phyloP scores from a whole-genome alignment of 345 rosid species.

The Gossypium arboreum region DNA sequence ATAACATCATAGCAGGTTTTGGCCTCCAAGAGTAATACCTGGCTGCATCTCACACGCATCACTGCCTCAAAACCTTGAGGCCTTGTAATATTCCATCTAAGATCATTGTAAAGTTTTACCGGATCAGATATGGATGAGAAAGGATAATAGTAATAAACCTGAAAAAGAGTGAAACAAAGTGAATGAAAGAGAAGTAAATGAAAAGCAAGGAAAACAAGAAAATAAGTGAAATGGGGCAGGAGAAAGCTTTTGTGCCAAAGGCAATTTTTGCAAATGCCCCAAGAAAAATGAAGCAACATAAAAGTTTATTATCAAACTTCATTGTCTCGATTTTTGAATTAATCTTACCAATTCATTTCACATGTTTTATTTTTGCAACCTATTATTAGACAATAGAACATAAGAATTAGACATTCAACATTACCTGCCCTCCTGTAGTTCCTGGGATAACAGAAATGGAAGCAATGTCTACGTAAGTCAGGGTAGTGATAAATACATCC shows the following conservation, averaged over 20 bases:
- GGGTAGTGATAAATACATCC: conserved; percentile 83
- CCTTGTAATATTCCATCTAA: conserved; percentile 95
- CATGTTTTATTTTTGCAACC: neutral
- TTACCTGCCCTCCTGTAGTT: conserved; percentile 97
- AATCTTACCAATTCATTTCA: neutral
- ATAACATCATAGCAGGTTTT: neutral
- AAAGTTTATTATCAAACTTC: neutral
- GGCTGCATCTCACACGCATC: conserved; percentile 96
- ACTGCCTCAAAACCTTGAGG: conserved; percentile 99
- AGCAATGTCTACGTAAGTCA: conserved; percentile 84
- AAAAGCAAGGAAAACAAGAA: neutral
- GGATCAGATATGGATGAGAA: conserved; percentile 91
- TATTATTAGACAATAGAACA: neutral
- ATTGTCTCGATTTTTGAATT: neutral
- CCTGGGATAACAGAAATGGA: conserved; percentile 85
- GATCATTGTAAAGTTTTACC: conserved; percentile 94
- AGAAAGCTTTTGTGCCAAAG: neutral
- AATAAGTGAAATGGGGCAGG: neutral
- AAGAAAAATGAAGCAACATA: neutral
- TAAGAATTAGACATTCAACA: neutral
- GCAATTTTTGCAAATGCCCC: neutral
- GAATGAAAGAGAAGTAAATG: neutral
- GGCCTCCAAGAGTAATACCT: conserved; percentile 40
- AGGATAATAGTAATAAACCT: conserved; percentile 89
- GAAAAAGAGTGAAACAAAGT: conserved; percentile 26